A percentile compares a stretch with the other conserved stretches of the same genome.
These are phyloP conservation scores for Candida endomychidarum DNA, from an alignment of 805 yeast species.

Conservation along the genomic window DNA sequence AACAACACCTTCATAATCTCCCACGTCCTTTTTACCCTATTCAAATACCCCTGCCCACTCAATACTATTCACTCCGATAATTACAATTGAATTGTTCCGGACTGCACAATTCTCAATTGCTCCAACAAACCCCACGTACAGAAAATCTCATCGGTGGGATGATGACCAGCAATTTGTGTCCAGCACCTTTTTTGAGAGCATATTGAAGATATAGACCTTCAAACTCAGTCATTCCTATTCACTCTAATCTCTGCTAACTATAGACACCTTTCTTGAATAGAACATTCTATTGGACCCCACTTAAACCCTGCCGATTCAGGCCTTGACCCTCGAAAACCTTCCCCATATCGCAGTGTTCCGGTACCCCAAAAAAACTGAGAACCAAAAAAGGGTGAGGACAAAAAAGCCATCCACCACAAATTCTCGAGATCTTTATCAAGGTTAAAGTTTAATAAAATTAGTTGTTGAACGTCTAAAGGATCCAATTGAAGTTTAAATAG, in stretches of 20 bases:
- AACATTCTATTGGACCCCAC: no score
- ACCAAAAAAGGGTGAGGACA: neutral
- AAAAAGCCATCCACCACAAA: neutral
- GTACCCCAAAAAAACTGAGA: neutral
- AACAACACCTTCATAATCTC: no score
- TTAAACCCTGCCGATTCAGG: no score
- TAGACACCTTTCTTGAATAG: no score
- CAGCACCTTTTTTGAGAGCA: neutral
- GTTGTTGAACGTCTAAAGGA: no score
- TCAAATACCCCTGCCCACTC: no score
- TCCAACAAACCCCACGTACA: constrained; percentile 5
- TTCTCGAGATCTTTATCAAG: neutral
- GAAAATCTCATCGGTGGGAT: constrained; percentile 4
- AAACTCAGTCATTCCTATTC: constrained; percentile 1
- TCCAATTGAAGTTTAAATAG: neutral
- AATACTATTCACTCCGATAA: no score
- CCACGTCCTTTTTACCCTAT: no score
- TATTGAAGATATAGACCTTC: neutral
- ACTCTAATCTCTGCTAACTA: no score
- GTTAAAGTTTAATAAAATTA: no score
- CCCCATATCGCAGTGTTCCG: no score
- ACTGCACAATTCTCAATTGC: neutral
- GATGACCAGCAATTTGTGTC: constrained; percentile 3
- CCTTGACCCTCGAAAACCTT: no score
- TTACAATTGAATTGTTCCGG: neutral